Evolutionary conservation across 2,329 filamentous ascomycete genomes (phyloP).

Genomic region (Metarhizium guizhouense): DNA sequence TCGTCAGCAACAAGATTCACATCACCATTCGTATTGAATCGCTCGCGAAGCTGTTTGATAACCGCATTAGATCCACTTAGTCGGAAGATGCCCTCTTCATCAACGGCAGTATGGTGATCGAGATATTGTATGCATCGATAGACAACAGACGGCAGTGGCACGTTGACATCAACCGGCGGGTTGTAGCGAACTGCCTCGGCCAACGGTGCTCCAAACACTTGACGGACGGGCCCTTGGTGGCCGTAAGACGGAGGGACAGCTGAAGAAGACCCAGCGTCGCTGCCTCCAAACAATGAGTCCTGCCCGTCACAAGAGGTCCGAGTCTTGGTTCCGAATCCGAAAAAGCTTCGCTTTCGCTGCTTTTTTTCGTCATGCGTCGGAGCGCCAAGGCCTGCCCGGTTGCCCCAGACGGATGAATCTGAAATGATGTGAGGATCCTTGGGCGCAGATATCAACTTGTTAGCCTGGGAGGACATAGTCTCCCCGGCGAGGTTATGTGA

Average conservation of each 20-base stretch:
- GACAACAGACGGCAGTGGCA: constrained; percentile 81
- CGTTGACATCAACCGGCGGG: constrained; percentile 60
- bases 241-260: constrained; percentile 27
- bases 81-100: constrained; percentile 92
- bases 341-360: constrained; percentile 68
- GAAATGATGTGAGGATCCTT: constrained; percentile 79
- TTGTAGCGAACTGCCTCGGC: constrained; percentile 80
- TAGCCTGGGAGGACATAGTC: constrained; percentile 29
- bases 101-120: constrained; percentile 67
- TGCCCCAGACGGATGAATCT: constrained; percentile 78
- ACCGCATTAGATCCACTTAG: constrained; percentile 94
- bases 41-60: constrained; percentile 82
- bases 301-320: constrained; percentile 50
- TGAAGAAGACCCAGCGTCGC: constrained; percentile 34
- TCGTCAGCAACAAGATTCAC: constrained; percentile 76
- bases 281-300: constrained; percentile 45
- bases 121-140: constrained; percentile 95
- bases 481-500: constrained; percentile 23
- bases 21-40: constrained; percentile 90
- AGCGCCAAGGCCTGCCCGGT: constrained; percentile 49
- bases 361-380: constrained; percentile 64
- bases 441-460: constrained; percentile 65
- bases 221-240: constrained; percentile 47
- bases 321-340: constrained; percentile 57
- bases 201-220: constrained; percentile 78